Percentiles rank a stretch among this genome's conserved stretches.
Evolutionary conservation across 2,329 filamentous ascomycete species (phyloP).

Genomic region (Aspergillus udagawae): DNA sequence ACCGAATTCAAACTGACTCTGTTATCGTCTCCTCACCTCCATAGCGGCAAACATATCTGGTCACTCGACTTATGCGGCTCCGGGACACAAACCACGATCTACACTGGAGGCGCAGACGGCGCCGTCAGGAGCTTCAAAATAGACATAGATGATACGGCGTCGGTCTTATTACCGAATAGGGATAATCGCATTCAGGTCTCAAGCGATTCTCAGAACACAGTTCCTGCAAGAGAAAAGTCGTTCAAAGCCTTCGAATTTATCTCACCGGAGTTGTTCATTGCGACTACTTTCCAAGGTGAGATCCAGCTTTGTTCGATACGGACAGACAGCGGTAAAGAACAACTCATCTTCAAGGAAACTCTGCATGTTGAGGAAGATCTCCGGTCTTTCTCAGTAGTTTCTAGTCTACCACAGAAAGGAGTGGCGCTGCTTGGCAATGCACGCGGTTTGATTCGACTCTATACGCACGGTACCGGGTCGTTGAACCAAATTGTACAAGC

Average conservation of each 20-base stretch:
- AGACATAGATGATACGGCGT: slow-evolving; percentile 11
- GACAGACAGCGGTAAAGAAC: slow-evolving; percentile 2
- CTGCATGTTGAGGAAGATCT: slow-evolving; percentile 27
- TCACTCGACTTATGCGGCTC: slow-evolving; percentile 50
- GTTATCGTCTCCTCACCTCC: slow-evolving; percentile 56
- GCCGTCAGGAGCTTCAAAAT: slow-evolving; percentile 43
- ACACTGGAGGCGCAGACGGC: slow-evolving; percentile 83
- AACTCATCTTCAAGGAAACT: slow-evolving; percentile 19
- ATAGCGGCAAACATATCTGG: slow-evolving; percentile 91
- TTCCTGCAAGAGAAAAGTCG: slow-evolving; percentile 11
- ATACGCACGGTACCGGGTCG: slow-evolving; percentile 28
- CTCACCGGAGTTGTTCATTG: slow-evolving; percentile 30
- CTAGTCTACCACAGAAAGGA: slow-evolving; percentile 24
- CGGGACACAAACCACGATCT: slow-evolving; percentile 44
- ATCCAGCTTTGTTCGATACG: slow-evolving; percentile 29
- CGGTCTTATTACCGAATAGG: slow-evolving; percentile 11
- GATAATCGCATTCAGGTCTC: slow-evolving; percentile 10
- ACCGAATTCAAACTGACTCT: slow-evolving; percentile 33
- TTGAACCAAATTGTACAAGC: slow-evolving; percentile 24
- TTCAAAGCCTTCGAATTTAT: slow-evolving; percentile 34
- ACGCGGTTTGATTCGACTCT: slow-evolving; percentile 32
- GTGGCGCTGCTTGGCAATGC: slow-evolving; percentile 34
- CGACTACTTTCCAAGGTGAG: slow-evolving; percentile 25
- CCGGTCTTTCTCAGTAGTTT: slow-evolving; percentile 26
- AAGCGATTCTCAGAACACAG: slow-evolving; percentile 5